These are phyloP conservation scores for Porphyrellus cyaneotinctus DNA, from an alignment of 768 basidiomycete species.

Conservation along the genomic window DNA sequence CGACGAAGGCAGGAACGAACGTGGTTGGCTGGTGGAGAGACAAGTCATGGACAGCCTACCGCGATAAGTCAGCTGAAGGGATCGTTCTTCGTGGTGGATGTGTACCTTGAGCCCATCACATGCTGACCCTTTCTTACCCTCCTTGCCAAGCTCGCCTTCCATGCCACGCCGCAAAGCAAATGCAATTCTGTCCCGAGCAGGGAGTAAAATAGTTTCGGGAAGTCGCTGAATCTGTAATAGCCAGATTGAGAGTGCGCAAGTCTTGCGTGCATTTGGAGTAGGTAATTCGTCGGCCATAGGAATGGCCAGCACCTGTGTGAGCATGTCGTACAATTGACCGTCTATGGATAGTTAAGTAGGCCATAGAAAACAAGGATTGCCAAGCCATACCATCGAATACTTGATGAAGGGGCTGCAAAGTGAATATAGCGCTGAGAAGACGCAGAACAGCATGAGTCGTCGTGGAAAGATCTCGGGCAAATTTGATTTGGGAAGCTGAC, in stretches of 20 bases:
- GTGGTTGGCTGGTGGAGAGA: slow-evolving; percentile 56
- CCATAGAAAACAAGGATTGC: background rate
- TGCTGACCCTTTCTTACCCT: slow-evolving; percentile 81
- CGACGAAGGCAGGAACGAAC: slow-evolving; percentile 65
- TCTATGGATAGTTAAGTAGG: slow-evolving; percentile 37
- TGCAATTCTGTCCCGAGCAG: slow-evolving; percentile 63
- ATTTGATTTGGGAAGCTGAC: slow-evolving; percentile 73
- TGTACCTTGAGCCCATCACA: slow-evolving; percentile 74
- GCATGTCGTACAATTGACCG: slow-evolving; percentile 51
- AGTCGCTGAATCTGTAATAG: slow-evolving; percentile 69
- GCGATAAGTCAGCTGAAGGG: slow-evolving; percentile 10
- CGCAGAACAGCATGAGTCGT: slow-evolving; percentile 68
- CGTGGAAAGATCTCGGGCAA: slow-evolving; percentile 75
- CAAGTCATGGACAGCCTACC: slow-evolving; percentile 70
- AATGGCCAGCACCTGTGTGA: slow-evolving; percentile 65
- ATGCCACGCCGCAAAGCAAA: slow-evolving; percentile 72
- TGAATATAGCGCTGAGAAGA: slow-evolving; percentile 57
- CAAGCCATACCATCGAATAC: slow-evolving; percentile 56
- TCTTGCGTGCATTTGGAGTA: slow-evolving; percentile 84
- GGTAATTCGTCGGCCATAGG: slow-evolving; percentile 66
- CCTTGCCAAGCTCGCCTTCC: slow-evolving; percentile 81
- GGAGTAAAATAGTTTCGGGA: slow-evolving; percentile 54
- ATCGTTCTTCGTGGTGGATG: slow-evolving; percentile 5
- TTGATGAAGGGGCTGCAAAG: slow-evolving; percentile 52
- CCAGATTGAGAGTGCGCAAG: slow-evolving; percentile 74